Percentiles rank a stretch among this genome's conserved stretches.
Conservation (phyloP, 1,284 basidiomycete species). For the Microbotryum lychnidis-dioicae region DNA sequence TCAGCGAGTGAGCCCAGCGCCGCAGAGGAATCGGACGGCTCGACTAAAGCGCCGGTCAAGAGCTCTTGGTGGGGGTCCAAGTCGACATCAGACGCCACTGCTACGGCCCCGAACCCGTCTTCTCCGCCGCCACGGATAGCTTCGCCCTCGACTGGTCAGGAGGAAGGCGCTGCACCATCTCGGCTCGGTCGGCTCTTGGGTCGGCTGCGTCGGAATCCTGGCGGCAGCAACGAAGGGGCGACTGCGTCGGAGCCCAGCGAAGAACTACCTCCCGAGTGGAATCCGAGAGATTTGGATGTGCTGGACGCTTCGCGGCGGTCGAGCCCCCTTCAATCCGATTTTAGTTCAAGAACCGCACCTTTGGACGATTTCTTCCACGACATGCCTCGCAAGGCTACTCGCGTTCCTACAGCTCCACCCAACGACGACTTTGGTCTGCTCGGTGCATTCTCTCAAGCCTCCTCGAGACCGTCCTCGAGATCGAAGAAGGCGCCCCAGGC, state of each 20-base stretch:
- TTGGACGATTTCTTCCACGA: constrained; percentile 9
- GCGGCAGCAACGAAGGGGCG: neutral
- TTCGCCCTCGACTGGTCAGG: constrained; percentile 10
- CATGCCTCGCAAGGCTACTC: neutral
- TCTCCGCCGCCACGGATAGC: constrained; percentile 1
- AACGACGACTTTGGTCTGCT: constrained; percentile 25
- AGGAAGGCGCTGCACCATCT: neutral
- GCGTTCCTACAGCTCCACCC: constrained; percentile 2
- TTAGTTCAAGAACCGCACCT: neutral
- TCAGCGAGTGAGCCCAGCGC: constrained; percentile 2
- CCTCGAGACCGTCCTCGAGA: neutral
- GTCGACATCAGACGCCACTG: neutral
- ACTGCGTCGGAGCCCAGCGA: neutral
- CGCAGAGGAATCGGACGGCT: constrained; percentile 12
- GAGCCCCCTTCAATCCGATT: neutral
- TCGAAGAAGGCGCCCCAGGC: neutral
- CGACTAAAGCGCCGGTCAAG: neutral
- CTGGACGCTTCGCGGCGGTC: neutral
- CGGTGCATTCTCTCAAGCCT: constrained; percentile 17
- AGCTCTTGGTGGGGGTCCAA: constrained; percentile 8
- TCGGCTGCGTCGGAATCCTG: neutral
- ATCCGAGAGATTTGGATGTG: constrained; percentile 14
- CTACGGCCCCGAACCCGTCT: constrained; percentile 5
- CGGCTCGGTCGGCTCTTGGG: constrained; percentile 19
- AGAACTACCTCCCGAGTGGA: constrained; percentile 1